Evolutionary conservation across 257 asterid genomes (phyloP).

Genomic region (Craterostigma plantagineum): DNA sequence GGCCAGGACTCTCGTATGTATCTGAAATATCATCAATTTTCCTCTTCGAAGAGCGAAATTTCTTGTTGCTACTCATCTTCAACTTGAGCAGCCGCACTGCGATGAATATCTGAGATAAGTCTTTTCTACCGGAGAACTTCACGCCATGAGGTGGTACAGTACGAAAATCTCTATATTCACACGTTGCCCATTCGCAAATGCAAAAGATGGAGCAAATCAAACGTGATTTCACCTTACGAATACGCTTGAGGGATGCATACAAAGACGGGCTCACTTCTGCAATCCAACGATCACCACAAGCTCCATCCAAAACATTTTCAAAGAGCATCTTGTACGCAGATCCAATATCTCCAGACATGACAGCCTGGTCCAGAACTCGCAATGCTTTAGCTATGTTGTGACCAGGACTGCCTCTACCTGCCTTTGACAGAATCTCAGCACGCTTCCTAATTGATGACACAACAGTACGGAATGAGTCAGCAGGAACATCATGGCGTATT

Average conservation of each 20-base stretch:
- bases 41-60: slow-evolving; percentile 17
- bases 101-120: slow-evolving; percentile 61
- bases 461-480: slow-evolving; percentile 46
- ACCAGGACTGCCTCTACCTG: slow-evolving; percentile 47
- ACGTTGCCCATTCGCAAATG: slow-evolving; percentile 97
- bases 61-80: slow-evolving; percentile 42
- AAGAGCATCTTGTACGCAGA: slow-evolving; percentile 45
- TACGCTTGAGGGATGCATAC: slow-evolving; percentile 60
- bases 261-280: slow-evolving; percentile 66
- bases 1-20: slow-evolving; percentile 65
- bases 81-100: slow-evolving; percentile 70
- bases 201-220: slow-evolving; percentile 65
- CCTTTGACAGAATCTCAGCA: slow-evolving; percentile 58
- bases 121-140: slow-evolving; percentile 80
- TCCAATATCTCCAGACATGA: slow-evolving; percentile 61
- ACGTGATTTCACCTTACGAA: slow-evolving; percentile 36
- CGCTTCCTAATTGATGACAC: slow-evolving; percentile 77
- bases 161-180: slow-evolving; percentile 83
- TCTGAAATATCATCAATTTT: slow-evolving; percentile 22
- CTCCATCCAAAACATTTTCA: slow-evolving; percentile 59
- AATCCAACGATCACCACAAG: slow-evolving; percentile 65
- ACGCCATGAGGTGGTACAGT: slow-evolving; percentile 40
- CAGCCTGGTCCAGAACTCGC: slow-evolving; percentile 65
- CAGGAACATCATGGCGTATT: slow-evolving; percentile 18
- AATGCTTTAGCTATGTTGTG: slow-evolving; percentile 63